phyloP scores from a whole-genome alignment of 192 early-diverging fungal species.

The Gamsiella multidivaricata region DNA sequence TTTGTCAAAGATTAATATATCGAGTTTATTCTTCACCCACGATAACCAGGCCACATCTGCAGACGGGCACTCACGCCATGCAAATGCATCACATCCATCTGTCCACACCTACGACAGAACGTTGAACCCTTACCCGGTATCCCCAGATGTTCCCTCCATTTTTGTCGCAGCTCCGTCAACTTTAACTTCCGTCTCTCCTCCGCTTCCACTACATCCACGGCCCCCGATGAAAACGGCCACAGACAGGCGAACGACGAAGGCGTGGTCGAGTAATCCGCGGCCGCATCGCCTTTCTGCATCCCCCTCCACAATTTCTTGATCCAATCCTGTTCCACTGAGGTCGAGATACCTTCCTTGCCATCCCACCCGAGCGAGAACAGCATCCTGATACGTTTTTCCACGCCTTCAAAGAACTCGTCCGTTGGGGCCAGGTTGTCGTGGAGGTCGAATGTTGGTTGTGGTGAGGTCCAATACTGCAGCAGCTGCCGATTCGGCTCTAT shows the following conservation, averaged over 20 bases:
- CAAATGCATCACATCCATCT: slow-evolving; percentile 48
- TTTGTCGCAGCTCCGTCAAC: slow-evolving; percentile 20
- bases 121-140: slow-evolving; percentile 24
- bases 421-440: slow-evolving; percentile 27
- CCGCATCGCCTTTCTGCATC: slow-evolving; percentile 33
- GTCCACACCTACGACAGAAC: slow-evolving; percentile 34
- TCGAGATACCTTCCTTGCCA: slow-evolving; percentile 27
- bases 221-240: neutral
- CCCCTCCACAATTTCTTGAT: slow-evolving; percentile 22
- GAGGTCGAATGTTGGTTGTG: slow-evolving; percentile 15
- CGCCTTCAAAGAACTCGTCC: slow-evolving; percentile 12
- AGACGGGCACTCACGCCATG: slow-evolving; percentile 27
- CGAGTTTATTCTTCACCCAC: no score
- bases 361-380: slow-evolving; percentile 38
- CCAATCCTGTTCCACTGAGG: slow-evolving; percentile 28
- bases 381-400: slow-evolving; percentile 12
- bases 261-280: neutral
- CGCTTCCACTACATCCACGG: neutral
- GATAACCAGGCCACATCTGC: slow-evolving; percentile 46
- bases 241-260: slow-evolving; percentile 6
- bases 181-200: slow-evolving; percentile 33
- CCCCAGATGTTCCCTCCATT: slow-evolving; percentile 34
- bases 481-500: slow-evolving; percentile 13
- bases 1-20: no score
- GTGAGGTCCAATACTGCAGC: slow-evolving; percentile 33